Conservation (phyloP, 2,329 filamentous ascomycete species). For the Ophiostoma sp. region DNA sequence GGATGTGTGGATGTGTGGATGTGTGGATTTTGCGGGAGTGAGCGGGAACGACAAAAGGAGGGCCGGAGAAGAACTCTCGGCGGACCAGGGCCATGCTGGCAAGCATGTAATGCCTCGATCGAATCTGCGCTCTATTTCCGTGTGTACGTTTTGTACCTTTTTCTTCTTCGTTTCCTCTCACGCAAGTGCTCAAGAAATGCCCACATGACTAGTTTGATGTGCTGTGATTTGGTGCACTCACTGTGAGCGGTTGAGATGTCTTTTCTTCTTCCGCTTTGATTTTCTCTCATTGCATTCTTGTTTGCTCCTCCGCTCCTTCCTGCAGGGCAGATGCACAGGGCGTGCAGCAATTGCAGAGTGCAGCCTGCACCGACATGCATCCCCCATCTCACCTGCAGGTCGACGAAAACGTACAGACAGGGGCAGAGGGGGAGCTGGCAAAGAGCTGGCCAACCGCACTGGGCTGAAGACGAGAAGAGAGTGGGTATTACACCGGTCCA, state of each 20-base stretch:
- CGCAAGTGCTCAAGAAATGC: not conserved
- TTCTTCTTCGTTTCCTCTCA: not conserved
- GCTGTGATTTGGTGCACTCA: conserved; percentile 22
- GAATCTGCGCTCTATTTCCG: not conserved
- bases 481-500: not conserved
- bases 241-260: not conserved
- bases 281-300: not conserved
- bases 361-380: conserved; percentile 5
- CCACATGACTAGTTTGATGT: conserved; percentile 21
- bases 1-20: not conserved
- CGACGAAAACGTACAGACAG: conserved; percentile 20
- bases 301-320: not conserved
- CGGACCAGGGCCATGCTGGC: too few relatives aligned
- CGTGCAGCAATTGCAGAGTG: not conserved
- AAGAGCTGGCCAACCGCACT: not conserved
- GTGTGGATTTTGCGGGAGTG: conserved; percentile 1
- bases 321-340: conserved; percentile 5
- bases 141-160: not conserved
- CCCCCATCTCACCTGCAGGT: conserved; percentile 24
- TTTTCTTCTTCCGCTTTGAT: not conserved
- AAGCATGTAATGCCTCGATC: not conserved
- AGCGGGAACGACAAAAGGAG: not conserved
- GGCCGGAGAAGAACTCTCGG: not conserved
- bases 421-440: not conserved
- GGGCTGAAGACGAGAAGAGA: not conserved